Conservation (phyloP, 2,329 filamentous ascomycete species). For the Scedosporium apiospermum region DNA sequence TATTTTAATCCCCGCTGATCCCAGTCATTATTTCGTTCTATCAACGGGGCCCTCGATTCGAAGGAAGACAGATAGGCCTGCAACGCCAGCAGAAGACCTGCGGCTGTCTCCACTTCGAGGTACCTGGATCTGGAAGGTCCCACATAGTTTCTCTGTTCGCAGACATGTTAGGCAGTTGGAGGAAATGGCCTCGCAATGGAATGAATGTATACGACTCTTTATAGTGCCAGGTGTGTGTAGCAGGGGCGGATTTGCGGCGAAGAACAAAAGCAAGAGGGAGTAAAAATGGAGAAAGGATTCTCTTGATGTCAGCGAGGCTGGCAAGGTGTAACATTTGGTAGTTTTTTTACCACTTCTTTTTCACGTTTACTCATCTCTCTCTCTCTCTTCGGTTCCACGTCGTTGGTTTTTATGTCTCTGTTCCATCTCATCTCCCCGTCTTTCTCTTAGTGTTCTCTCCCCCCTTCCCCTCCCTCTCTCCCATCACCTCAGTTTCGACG, state of each 20-base stretch:
- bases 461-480: background rate
- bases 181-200: background rate
- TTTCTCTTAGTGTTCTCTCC: background rate
- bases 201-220: background rate
- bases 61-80: background rate
- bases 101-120: background rate
- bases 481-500: background rate
- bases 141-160: background rate
- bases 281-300: background rate
- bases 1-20: background rate
- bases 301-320: background rate
- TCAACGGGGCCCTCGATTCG: background rate
- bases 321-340: background rate
- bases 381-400: background rate
- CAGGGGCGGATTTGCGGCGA: background rate
- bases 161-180: background rate
- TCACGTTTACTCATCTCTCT: background rate
- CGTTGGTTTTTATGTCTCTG: background rate
- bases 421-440: background rate
- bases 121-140: background rate
- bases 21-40: background rate
- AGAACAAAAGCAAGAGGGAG: background rate
- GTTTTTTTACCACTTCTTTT: constrained; percentile 1
- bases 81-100: background rate
- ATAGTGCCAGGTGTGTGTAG: background rate